A percentile compares a stretch with the other conserved stretches of the same genome.
Evolutionary conservation across 352 stramenopile species (phyloP).

Genomic region (Phytopythium sindhum): DNA sequence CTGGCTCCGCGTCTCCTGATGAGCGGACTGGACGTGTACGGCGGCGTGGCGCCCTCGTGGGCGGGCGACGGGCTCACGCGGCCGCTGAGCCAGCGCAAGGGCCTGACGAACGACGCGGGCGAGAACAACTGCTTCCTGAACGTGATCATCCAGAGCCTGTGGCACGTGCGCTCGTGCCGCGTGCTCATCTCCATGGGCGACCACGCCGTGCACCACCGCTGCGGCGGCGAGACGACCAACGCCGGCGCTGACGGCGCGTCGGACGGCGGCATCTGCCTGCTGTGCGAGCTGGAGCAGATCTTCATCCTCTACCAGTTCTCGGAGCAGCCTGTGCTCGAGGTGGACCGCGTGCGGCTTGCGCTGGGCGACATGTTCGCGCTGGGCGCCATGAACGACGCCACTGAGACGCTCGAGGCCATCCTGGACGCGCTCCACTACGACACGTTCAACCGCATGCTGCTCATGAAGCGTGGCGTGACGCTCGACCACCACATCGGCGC

Average conservation of each 20-base stretch:
- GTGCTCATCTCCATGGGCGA: slow-evolving; percentile 75
- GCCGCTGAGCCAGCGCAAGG: slow-evolving; percentile 63
- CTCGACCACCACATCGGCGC: slow-evolving; percentile 8
- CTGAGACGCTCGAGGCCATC: slow-evolving; percentile 80
- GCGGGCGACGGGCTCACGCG: slow-evolving; percentile 5
- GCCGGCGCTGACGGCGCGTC: slow-evolving; percentile 5
- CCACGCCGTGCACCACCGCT: slow-evolving; percentile 73
- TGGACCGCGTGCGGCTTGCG: slow-evolving; percentile 67
- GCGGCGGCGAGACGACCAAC: slow-evolving; percentile 31
- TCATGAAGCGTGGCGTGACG: slow-evolving; percentile 29
- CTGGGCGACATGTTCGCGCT: slow-evolving; percentile 62
- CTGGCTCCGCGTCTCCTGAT: not conserved
- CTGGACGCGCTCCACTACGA: slow-evolving; percentile 75
- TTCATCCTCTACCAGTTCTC: slow-evolving; percentile 85
- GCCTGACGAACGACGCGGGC: slow-evolving; percentile 78
- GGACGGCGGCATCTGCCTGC: slow-evolving; percentile 37
- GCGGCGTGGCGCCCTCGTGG: slow-evolving; percentile 2
- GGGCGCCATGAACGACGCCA: slow-evolving; percentile 85
- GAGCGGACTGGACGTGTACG: slow-evolving; percentile 5
- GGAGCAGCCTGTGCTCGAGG: slow-evolving; percentile 68
- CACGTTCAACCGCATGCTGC: slow-evolving; percentile 73
- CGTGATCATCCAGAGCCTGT: slow-evolving; percentile 90
- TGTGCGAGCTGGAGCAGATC: slow-evolving; percentile 83
- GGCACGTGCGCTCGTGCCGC: slow-evolving; percentile 84
- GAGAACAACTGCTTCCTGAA: slow-evolving; percentile 92